These are phyloP conservation scores for Phytophthora rubi DNA, from an alignment of 352 stramenopile genomes.

Conservation along the genomic window DNA sequence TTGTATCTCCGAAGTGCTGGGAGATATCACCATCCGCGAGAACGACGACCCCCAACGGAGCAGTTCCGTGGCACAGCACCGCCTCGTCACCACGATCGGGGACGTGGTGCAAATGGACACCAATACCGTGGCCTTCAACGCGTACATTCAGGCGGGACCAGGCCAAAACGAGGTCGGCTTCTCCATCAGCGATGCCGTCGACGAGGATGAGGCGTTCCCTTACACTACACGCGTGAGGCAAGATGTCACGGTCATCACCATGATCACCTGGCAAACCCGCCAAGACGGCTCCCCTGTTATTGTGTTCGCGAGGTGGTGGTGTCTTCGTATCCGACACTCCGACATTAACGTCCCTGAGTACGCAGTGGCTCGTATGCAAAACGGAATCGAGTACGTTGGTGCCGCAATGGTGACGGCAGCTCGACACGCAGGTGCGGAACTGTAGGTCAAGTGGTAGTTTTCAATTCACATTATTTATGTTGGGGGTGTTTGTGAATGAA, in stretches of 20 bases:
- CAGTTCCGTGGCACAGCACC: conserved; percentile 41
- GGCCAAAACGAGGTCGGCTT: conserved; percentile 32
- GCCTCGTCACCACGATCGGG: conserved; percentile 39
- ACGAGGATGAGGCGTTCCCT: conserved; percentile 49
- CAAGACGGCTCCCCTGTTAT: conserved; percentile 17
- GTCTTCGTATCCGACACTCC: conserved; percentile 27
- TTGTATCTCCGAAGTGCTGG: conserved; percentile 47
- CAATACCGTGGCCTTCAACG: conserved; percentile 46
- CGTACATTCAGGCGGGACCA: conserved; percentile 27
- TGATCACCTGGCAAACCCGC: conserved; percentile 19
- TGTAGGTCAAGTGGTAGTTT: neutral
- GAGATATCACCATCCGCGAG: conserved; percentile 54
- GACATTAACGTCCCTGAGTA: conserved; percentile 22
- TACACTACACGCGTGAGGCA: conserved; percentile 42
- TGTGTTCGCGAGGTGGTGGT: conserved; percentile 32
- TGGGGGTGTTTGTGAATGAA: neutral
- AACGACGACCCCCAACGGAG: conserved; percentile 43
- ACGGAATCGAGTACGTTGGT: conserved; percentile 29
- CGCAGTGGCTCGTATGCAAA: conserved; percentile 19
- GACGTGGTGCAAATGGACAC: conserved; percentile 41
- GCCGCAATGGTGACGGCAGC: conserved; percentile 29
- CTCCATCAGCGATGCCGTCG: conserved; percentile 41
- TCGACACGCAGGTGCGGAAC: neutral
- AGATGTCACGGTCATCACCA: conserved; percentile 32
- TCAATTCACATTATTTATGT: neutral